Evolutionary conservation across 208 protist species (phyloP), one percentile per base, ranked within the genome.

Genomic region (Leishmania lainsoni): DNA sequence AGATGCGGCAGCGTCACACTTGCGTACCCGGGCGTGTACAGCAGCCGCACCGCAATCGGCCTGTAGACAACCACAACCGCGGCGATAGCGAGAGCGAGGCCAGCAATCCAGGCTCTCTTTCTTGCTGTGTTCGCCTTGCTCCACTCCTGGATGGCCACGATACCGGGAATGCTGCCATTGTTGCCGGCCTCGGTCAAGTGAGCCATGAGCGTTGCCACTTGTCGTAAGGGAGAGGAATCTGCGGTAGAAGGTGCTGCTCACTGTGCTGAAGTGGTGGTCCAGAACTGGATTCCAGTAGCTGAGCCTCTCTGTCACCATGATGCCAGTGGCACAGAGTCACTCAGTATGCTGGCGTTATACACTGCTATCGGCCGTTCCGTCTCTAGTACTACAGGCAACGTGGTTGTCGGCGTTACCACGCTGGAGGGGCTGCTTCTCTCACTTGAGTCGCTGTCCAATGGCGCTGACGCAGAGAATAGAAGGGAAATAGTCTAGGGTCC

Each of bases 181-280:
- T 76, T 85, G 20, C 32, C 81, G 14, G 69, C 81, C 5, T 16
- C 12, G 39, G 66, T 22, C 35, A 85, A 76, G 1, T 59, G 54
- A 32, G 66, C 61, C 51, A 75, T 39, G 59, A 58, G 63, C 51
- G 35, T 32, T 39, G 35, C 32, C 8, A 22, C 39, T 42, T 42
- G 81, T 68, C 48, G 69, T 74, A 32, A 85, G 69, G 10, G 49
- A 58, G 20, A 85, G 54, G 32, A 81, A 85, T 58, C 58, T 81
- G 75, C 76, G 72, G 76, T 75, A 78, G 76, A 77, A 75, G 66
- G 22, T 29, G 35, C 14, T 16, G 42, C 51, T 74, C 12, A 75
- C 26, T 39, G 74, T n/a, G 73, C 12, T 26, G 1, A 10, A 45
- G 71, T 17, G 39, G 49, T 9, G 12, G 9, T 3, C 26, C 14